Base-by-base conservation (phyloP, 352 stramenopile genomes). In the Phytopythium cucurbitacearum region DNA sequence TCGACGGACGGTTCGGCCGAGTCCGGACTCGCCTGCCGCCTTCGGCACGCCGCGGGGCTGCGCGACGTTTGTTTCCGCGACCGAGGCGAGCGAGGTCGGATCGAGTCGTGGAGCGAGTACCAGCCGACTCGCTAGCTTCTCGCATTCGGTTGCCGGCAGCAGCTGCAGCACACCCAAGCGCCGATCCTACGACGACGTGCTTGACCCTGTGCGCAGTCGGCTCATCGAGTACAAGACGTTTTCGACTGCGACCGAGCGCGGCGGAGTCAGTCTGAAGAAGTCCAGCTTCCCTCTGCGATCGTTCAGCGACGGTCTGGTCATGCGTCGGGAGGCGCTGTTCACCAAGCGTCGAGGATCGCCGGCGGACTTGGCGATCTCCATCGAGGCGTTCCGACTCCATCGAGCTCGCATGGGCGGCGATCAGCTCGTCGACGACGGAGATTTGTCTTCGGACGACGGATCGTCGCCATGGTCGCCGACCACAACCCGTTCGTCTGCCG, bases 201-300 rank as follows among this genome's bases (percentile, higher is more conserved):
- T 92, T 6, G 77, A 92, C 13, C 79, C 81, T 4, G 79, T 92
- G 15, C 79, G 79, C 11, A 88, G 62, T 28, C 77, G 79, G 36
- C 65, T 92, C 21, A 90, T 89, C 36, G 78, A 92, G 59, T 88
- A 92, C 69, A 90, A 89, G 74, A 88, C 73, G 9, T 90, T 92
- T 39, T 88, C 79, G 11, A 71, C 73, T 7, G 64, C 40, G 16
- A 54, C 66, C 2, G 65, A 79, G 3, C 55, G 54, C 1, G 61
- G 56, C n/a, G 10, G 15, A 4, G 36, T 66, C 1, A 60, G 56
- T 35, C 69, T 92, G 35, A 75, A 76, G 5, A 89, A 87, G 44
- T 69, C 69, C 10, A 89, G 48, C 49, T 92, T 90, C 51, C 79
- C 80, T 0, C 58, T 57, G 7, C 79, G 79, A 11, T 90, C 82